Conservation (phyloP, 495 filamentous ascomycete genomes). For the Penicillium steckii region DNA sequence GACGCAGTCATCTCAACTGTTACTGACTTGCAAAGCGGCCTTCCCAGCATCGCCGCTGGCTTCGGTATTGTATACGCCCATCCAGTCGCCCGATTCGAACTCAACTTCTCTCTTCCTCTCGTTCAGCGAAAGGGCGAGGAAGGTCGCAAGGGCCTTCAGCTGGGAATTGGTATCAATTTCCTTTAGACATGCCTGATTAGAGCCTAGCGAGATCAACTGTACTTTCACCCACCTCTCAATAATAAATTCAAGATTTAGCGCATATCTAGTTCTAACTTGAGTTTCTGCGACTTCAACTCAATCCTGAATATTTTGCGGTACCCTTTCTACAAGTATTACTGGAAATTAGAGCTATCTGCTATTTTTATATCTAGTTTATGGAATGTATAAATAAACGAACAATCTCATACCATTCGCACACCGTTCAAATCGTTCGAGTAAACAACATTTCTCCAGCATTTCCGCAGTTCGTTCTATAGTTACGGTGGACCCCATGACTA, state of each 20-base stretch:
- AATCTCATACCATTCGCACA: too few relatives aligned
- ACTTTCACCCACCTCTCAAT: not conserved
- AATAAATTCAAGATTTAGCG: not conserved
- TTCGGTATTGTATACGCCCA: slow-evolving; percentile 92
- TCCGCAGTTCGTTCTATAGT: not conserved
- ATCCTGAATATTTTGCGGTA: too few relatives aligned
- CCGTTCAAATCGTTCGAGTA: too few relatives aligned
- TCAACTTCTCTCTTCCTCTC: slow-evolving; percentile 89
- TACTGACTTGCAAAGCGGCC: slow-evolving; percentile 64
- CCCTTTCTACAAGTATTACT: too few relatives aligned
- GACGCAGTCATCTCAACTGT: slow-evolving; percentile 52
- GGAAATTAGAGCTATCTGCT: too few relatives aligned
- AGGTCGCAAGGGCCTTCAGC: slow-evolving; percentile 82
- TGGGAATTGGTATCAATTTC: slow-evolving; percentile 93
- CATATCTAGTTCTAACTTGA: too few relatives aligned
- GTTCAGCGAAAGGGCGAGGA: slow-evolving; percentile 80
- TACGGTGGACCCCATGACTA: not conserved
- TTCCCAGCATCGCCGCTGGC: slow-evolving; percentile 85
- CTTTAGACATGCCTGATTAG: slow-evolving; percentile 53
- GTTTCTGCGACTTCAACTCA: too few relatives aligned
- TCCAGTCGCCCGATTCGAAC: slow-evolving; percentile 85
- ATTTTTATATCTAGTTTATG: not conserved
- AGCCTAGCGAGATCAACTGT: slow-evolving; percentile 21
- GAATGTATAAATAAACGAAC: not conserved
- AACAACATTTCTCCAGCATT: too few relatives aligned